Base-by-base conservation (phyloP, 2,329 filamentous ascomycete species). In the Aspergillus sp. region DNA sequence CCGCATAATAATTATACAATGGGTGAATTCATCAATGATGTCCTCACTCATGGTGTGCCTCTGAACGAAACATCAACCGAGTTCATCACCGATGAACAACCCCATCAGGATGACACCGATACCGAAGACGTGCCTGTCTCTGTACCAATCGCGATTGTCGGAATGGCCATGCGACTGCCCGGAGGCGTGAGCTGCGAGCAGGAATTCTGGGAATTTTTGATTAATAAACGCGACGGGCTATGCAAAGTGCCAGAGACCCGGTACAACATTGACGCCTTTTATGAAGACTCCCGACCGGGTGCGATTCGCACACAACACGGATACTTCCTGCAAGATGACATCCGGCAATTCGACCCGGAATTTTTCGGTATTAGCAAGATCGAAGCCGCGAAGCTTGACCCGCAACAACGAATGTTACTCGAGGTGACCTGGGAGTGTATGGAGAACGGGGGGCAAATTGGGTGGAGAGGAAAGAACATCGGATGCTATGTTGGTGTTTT, bases 321-420 rank as follows among this genome's bases (percentile, higher is more conserved):
- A 1, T 48, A 62, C 32, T 63, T 63, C 29, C 42, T 66, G 0
- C 29, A 60, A 1, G 49, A 62, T 3, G 50, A 63, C 37, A 33
- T 56, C 0, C 38, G 10, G 3, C 4, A n/a, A 5, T 38, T 63
- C 5, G 64, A 66, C 37, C 38, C 51, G 1, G 31, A 12, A 9
- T 33, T 33, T 12, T 33, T 33, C 12, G 31, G 31, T 7, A 33
- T 33, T 3, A 33, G 31, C 7, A 33, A 33, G 12, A 33, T 12
- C 5, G 31, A 33, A 33, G 46, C 28, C 30, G 40, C 36, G 29
- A 29, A 19, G 33, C 30, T 28, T 32, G 32, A 33, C 7, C 31
- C 31, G 31, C 31, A 33, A 7, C 31, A 33, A 9, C 10, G 31
- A 5, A 10, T 33, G 10, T 7, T 33, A 7, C 10, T 33, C 10